Evolutionary conservation across 495 filamentous ascomycete genomes (phyloP), one percentile per base, ranked within the genome.

Genomic region (Astrothelium subdiscretum): DNA sequence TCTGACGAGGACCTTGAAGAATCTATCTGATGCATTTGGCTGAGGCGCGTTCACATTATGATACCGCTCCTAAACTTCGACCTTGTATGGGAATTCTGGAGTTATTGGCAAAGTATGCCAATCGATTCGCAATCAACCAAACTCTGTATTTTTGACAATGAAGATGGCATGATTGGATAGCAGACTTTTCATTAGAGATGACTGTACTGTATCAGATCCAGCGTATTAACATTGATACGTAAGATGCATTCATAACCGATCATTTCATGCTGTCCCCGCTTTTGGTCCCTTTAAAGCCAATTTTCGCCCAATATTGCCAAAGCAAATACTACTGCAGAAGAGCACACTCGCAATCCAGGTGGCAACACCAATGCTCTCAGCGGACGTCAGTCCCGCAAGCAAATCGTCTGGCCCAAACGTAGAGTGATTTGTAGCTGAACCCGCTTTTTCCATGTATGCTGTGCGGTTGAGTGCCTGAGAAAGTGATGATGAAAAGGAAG

Each of bases 301-400:
- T 71, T 90, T 79, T 65, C 94, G 78, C 10, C 94, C 94, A 68
- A 97, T 88, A 73, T 96, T 97, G 27, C 94, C 94, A 80, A 98
- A 97, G 74, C 91, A 97, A 31, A 97, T 86, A 65, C 89, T 90
- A 59, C 86, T 89, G 72, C 94, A 96, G 76, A 97, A 98, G 66
- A 98, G 71, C 32, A 97, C 91, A 71, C 88, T 95, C 31, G 90
- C 79, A 66, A 96, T 83, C 92, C 94, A 98, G 11, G 90, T 89
- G 31, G 82, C 81, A 38, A 87, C 85, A 13, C 88, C 92, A 26
- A 96, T 75, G 61, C 78, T 87, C 72, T 95, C 91, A 64, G 87
- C 83, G 44, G 81, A 86, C 6, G 89, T 76, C 2, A 85, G 68
- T 6, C 81, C 82, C 24, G 74, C 78, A 52, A 87, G 67, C 12